A percentile compares a stretch with the other conserved stretches of the same genome.
Evolutionary conservation across 345 rosid genomes (phyloP).

Genomic region (Rhizophora apiculata): DNA sequence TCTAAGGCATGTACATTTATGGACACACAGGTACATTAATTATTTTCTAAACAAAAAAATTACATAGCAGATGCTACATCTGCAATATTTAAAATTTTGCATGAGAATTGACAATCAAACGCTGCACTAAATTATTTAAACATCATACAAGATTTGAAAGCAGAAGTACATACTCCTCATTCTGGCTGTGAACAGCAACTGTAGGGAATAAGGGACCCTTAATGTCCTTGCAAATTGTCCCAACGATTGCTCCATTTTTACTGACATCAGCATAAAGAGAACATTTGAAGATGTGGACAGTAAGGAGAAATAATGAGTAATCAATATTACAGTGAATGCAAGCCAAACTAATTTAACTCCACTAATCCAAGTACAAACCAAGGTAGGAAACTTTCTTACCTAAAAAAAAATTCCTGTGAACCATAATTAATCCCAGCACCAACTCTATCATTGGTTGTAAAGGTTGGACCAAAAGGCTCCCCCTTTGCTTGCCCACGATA

Average conservation of each 20-base stretch:
- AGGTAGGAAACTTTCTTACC: conserved; percentile 53
- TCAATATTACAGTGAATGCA: too few relatives aligned
- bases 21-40: too few relatives aligned
- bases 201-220: conserved; percentile 82
- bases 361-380: conserved; percentile 7
- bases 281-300: conserved; percentile 8
- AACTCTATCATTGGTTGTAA: conserved; percentile 69
- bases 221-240: conserved; percentile 61
- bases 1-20: too few relatives aligned
- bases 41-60: background rate
- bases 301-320: too few relatives aligned
- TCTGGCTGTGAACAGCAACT: conserved; percentile 89
- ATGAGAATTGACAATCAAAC: background rate
- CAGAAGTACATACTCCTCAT: conserved; percentile 75
- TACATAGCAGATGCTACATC: background rate
- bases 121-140: background rate
- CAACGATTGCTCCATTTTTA: conserved; percentile 74
- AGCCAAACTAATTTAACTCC: background rate
- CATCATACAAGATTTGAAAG: conserved; percentile 10
- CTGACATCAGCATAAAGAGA: conserved; percentile 42
- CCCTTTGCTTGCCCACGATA: conserved; percentile 78
- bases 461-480: conserved; percentile 80
- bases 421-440: conserved; percentile 94
- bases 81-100: background rate
- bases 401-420: conserved; percentile 84